Conservation (phyloP, 805 yeast genomes). For the Candida taoyuanica region DNA sequence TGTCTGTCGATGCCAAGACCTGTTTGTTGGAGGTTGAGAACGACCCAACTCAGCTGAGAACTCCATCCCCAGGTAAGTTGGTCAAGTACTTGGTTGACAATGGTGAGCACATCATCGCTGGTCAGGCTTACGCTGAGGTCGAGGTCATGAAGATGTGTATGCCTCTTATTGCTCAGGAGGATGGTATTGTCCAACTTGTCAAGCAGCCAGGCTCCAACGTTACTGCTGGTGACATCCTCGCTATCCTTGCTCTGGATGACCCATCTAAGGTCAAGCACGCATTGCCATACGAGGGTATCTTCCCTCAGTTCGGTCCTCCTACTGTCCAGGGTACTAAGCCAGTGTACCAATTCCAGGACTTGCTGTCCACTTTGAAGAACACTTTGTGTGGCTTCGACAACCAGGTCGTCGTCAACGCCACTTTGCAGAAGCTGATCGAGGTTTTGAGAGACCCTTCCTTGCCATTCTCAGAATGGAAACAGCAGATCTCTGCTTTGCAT, state of each 20-base stretch:
- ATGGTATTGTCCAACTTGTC: conserved; percentile 86
- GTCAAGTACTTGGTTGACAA: conserved; percentile 90
- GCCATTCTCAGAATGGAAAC: conserved; percentile 91
- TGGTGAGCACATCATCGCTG: conserved; percentile 88
- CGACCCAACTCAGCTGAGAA: conserved; percentile 97
- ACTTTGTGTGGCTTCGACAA: conserved; percentile 91
- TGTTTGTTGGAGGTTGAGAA: conserved; percentile 92
- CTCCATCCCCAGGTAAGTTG: conserved; percentile 98
- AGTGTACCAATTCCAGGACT: conserved; percentile 61
- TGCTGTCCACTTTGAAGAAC: conserved; percentile 60
- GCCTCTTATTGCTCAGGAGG: conserved; percentile 93
- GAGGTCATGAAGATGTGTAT: conserved; percentile 99
- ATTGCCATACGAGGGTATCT: conserved; percentile 86
- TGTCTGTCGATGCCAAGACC: conserved; percentile 93
- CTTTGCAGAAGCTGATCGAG: conserved; percentile 67
- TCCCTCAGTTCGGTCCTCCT: conserved; percentile 87
- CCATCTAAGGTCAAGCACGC: conserved; percentile 98
- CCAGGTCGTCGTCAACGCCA: conserved; percentile 86
- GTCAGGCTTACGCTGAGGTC: conserved; percentile 96
- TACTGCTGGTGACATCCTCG: conserved; percentile 94
- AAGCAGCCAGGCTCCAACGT: conserved; percentile 99
- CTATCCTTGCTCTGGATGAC: conserved; percentile 90
- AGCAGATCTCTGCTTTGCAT: conserved; percentile 84
- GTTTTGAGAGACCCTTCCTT: conserved; percentile 74
- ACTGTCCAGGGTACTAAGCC: conserved; percentile 79